phyloP scores from a whole-genome alignment of 495 filamentous ascomycete genomes.

The Geoglossum glabrum region DNA sequence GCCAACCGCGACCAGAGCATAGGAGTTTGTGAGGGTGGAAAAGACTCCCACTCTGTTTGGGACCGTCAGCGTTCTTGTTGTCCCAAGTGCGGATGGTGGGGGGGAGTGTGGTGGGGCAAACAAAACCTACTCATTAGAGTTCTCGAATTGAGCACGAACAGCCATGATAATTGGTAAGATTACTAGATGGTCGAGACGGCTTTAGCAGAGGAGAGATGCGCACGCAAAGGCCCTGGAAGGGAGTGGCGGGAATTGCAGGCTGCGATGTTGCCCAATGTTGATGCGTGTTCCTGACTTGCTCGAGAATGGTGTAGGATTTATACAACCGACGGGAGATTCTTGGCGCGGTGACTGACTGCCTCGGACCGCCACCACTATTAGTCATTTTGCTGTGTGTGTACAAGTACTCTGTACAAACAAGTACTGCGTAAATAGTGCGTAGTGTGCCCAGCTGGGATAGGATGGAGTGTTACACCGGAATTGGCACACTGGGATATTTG shows the following conservation, averaged over 20 bases:
- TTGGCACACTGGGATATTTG: too few species aligned
- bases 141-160: slow-evolving; percentile 51
- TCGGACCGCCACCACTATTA: not conserved
- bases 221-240: not conserved
- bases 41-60: slow-evolving; percentile 77
- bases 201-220: not conserved
- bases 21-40: slow-evolving; percentile 86
- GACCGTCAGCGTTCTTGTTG: not conserved
- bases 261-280: too few species aligned
- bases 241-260: too few species aligned
- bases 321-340: not conserved
- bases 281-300: not conserved
- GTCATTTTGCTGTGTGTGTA: too few species aligned
- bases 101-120: slow-evolving; percentile 13
- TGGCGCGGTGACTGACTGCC: not conserved
- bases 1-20: slow-evolving; percentile 78
- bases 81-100: slow-evolving; percentile 3
- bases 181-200: not conserved
- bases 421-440: too few species aligned
- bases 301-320: not conserved
- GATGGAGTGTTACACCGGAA: too few species aligned
- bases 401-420: too few species aligned
- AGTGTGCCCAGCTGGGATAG: too few species aligned
- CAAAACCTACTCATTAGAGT: slow-evolving; percentile 81
- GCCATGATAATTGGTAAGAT: slow-evolving; percentile 2